Evolutionary conservation across 352 stramenopile genomes (phyloP), one percentile per base, ranked within the genome.

Genomic region (Globisporangium rhizosaccharum): DNA sequence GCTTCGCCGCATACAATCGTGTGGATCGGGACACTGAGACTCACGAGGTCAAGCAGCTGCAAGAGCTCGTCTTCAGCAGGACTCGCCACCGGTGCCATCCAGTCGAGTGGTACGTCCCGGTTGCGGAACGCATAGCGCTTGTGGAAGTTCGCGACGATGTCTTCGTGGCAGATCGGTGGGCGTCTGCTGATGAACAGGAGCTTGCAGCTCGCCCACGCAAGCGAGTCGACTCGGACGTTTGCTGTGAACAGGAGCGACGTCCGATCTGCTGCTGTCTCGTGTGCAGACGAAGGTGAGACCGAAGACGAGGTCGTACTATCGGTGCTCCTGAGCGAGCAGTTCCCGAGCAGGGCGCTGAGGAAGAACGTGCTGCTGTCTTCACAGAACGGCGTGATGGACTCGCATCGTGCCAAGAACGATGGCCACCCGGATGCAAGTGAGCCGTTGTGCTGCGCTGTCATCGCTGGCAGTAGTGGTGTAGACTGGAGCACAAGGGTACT

Each of bases 361-460:
- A 79, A 79, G 57, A 68, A 61, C 15, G 39, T 57, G 46, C 57
- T 60, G 5, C 6, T 8, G 5, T 74, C 46, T 8, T 36, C 39
- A 17, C 62, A 67, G 23, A 67, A 62, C 1, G 70, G 68, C 23
- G 63, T 73, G 49, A 82, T 53, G 1, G 62, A 51, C 17, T 65
- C 59, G 44, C 71, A 79, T 47, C 62, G 62, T 0, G 68, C 57
- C 37, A 68, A 69, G 45, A 69, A 65, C 6, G 73, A 79, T 3
- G 68, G 67, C 73, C 73, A 82, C 1, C 68, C 66, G 7, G 71
- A 72, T 11, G 42, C 18, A 10, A 56, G 36, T 18, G 37, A 28
- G 23, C 37, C 71, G 48, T 61, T 70, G 18, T 23, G 41, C 30
- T 12, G 12, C 18, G 59, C 42, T 15, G 45, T 65, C 25, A 49